Percentiles rank a stretch among this genome's conserved stretches.
Conservation (phyloP, 495 filamentous ascomycete genomes). For the Recurvomyces mirabilis region DNA sequence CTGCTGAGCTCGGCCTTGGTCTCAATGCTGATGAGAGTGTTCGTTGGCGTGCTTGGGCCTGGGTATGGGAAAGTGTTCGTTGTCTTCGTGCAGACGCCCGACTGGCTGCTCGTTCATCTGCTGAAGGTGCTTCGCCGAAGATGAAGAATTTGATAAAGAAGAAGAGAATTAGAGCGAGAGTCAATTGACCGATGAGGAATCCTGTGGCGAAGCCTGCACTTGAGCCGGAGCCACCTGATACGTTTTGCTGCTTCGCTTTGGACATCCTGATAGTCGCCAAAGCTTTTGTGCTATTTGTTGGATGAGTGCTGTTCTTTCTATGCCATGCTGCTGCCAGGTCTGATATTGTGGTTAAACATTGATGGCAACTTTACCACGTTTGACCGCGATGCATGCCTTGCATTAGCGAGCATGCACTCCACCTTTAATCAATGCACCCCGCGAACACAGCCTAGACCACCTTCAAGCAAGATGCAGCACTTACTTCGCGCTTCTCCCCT, state of each 20-base stretch:
- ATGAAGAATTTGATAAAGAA: slow-evolving; percentile 99
- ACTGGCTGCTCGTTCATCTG: slow-evolving; percentile 57
- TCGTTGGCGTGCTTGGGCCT: slow-evolving; percentile 35
- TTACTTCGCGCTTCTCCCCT: no score
- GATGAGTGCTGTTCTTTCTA: no score
- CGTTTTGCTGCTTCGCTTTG: slow-evolving; percentile 1
- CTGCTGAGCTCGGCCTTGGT: slow-evolving; percentile 47
- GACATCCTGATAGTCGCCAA: slow-evolving; percentile 2
- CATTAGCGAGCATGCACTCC: no score
- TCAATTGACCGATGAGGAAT: slow-evolving; percentile 85
- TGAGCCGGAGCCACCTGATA: slow-evolving; percentile 40
- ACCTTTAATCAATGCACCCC: slow-evolving; percentile 1
- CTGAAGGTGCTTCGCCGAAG: slow-evolving; percentile 82
- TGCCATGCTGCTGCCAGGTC: no score
- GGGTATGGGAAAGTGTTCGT: slow-evolving; percentile 51
- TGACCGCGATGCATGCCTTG: background rate
- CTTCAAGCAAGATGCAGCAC: no score
- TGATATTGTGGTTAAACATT: no score
- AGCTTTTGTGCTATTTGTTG: no score
- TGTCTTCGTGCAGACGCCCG: slow-evolving; percentile 58
- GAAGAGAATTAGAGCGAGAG: slow-evolving; percentile 76
- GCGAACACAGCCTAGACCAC: no score
- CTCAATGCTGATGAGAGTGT: slow-evolving; percentile 42
- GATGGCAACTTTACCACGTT: background rate
- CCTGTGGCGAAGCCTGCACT: slow-evolving; percentile 62